Base-by-base conservation (phyloP, 1,284 basidiomycete species). In the Puccinia polysora region DNA sequence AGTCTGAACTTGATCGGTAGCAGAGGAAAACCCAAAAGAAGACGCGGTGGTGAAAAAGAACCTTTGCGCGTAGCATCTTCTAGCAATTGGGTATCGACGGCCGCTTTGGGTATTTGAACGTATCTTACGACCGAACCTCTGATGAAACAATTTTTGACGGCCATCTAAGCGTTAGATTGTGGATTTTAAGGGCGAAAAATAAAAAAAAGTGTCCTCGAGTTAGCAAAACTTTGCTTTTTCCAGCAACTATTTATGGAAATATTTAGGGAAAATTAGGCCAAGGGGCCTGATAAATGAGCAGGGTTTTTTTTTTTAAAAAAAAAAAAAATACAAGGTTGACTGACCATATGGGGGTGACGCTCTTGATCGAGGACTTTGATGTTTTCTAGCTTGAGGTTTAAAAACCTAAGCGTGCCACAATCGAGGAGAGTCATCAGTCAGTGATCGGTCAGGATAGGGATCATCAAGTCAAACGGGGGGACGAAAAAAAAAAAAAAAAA, bases 111-210 rank as follows among this genome's bases (percentile, higher is more conserved):
- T 73, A 98, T 84, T 79, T 96, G 90, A 10, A 98, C 96, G 79
- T 97, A 99, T 76, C 96, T 88, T 45, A 98, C 94, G 14, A 98
- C 96, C 2, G 93, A 97, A 73, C 96, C 96, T 71, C 96, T 89
- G 77, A 98, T 98, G 80, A 98, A 99, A 79, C 92, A 95, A 80
- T 97, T 98, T 83, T 95, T 96, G 58, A 98, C 94, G 0, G 96
- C 93, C 87, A 97, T 91, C 95, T 98, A 77, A 20, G 49, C n/a
- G n/a, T n/a, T n/a, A 73, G 43, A 50, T 36, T 23, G 18, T 15
- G 23, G 20, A 20, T 20, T 2, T 25, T 5, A 32, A 1, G 40
- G 2, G 56, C 28, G 18, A 30, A 34, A 40, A 53, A 23, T 56
- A 53, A n/a, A n/a, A n/a, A n/a, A n/a, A n/a, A n/a, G n/a, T n/a